Evolutionary conservation across 495 filamentous ascomycete genomes (phyloP), one percentile per base, ranked within the genome.

Genomic region (Neurospora sp.): DNA sequence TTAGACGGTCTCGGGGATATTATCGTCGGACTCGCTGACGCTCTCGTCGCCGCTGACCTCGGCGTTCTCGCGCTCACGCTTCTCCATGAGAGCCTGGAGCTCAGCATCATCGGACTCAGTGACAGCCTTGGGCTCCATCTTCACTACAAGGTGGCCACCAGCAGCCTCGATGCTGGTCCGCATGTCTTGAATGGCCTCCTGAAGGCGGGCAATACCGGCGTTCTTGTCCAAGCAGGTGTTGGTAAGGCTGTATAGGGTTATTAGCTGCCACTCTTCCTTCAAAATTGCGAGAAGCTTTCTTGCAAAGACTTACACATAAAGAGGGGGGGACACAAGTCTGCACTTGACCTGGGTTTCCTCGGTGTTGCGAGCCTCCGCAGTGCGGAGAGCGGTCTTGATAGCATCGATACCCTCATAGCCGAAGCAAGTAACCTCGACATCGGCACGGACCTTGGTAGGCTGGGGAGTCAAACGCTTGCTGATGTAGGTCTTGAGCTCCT

Each of bases 121-220:
- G 73, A 98, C 96, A 18, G 96, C 96, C 89, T 98, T 98, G 53
- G 96, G 96, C 74, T 93, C 95, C 96, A 99, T 98, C 86, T 92
- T 94, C 71, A 96, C 91, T 39, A 91, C 87, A 77, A 94, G 94
- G 76, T 87, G 89, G 42, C 96, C 96, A 20, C 91, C 91, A 2
- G 90, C 86, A 18, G 80, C 84, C 73, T 87, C 86, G 80, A 99
- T 99, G 78, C 88, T 93, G 73, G 78, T 85, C 73, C 90, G 86
- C 76, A 98, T 94, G 77, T 91, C 91, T 76, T 91, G 86, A 75
- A 99, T 99, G 31, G 96, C 94, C 75, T 89, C 88, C 83, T 97
- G 93, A 72, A 99, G 82, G 76, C 90, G 89, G 75, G 88, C 82
- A 75, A 99, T 96, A 46, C 96, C 96, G 18, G 89, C 84, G 69